Percentiles rank a stretch among this genome's conserved stretches.
Evolutionary conservation across 2,329 filamentous ascomycete species (phyloP).

Genomic region (Endoconidiophora polonica): DNA sequence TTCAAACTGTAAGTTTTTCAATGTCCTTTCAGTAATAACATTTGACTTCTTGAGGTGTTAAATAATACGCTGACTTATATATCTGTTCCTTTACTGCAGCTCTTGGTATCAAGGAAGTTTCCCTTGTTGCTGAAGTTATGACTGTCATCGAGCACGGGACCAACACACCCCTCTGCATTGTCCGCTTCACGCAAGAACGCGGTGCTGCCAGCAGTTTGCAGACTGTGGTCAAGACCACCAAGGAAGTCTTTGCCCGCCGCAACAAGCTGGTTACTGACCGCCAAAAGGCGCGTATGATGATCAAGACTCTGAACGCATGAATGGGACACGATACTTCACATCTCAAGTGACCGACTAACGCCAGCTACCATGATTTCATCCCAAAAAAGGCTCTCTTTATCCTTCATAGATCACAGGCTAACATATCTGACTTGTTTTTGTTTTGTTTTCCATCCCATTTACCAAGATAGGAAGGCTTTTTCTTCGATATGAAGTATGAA

Average conservation of each 20-base stretch:
- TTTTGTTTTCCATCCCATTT: no score
- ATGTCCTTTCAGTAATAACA: no score
- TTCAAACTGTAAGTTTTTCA: conserved; percentile 53
- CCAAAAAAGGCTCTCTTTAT: no score
- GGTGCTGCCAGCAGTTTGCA: conserved; percentile 87
- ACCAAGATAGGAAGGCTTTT: no score
- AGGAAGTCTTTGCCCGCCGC: conserved; percentile 47
- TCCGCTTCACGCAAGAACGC: conserved; percentile 74
- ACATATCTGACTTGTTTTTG: no score
- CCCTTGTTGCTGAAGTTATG: conserved; percentile 75
- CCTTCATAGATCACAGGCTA: no score
- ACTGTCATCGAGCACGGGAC: conserved; percentile 75
- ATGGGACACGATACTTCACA: no score
- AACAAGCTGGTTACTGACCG: conserved; percentile 53
- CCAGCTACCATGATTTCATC: no score
- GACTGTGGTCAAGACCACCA: conserved; percentile 62
- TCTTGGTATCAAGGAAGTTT: conserved; percentile 70
- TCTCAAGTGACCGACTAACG: no score
- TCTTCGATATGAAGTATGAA: no score
- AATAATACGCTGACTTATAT: background rate
- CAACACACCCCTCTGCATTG: conserved; percentile 58
- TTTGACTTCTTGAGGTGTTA: no score
- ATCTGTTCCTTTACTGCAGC: conserved; percentile 29
- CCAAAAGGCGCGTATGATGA: conserved; percentile 54
- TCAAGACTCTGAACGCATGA: conserved; percentile 35